phyloP scores from a whole-genome alignment of 257 asterid species.

The Ocimum tenuiflorum region DNA sequence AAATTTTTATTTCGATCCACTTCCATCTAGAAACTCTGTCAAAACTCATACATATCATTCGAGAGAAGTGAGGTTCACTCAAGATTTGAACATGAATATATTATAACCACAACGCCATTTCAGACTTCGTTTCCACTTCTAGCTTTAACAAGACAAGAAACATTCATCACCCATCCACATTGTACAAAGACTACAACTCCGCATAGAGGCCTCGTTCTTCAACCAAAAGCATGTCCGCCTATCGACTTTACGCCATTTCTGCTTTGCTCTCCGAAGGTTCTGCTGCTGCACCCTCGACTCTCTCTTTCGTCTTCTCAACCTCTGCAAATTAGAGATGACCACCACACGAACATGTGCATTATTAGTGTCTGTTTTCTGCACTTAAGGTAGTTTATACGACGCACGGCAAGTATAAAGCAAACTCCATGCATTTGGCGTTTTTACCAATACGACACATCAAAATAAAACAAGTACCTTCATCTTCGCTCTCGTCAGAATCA shows the following conservation, averaged over 20 bases:
- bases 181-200: background rate
- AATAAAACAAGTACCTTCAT: constrained; percentile 46
- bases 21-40: no score
- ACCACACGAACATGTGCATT: no score
- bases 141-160: no score
- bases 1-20: no score
- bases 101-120: no score
- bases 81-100: no score
- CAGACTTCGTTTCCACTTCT: no score
- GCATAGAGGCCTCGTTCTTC: background rate
- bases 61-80: no score
- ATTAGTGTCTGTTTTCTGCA: no score
- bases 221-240: background rate
- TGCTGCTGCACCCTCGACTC: constrained; percentile 20
- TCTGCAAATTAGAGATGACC: constrained; percentile 13
- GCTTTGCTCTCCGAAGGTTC: constrained; percentile 27
- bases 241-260: constrained; percentile 19
- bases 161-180: no score
- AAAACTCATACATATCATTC: no score
- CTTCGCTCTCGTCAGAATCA: constrained; percentile 51
- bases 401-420: background rate
- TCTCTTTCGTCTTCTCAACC: constrained; percentile 25
- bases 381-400: background rate
- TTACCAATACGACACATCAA: background rate
- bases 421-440: background rate